A percentile compares a stretch with the other conserved stretches of the same genome.
Evolutionary conservation across 148 eudicot genomes (phyloP).

Genomic region (Silene conica): DNA sequence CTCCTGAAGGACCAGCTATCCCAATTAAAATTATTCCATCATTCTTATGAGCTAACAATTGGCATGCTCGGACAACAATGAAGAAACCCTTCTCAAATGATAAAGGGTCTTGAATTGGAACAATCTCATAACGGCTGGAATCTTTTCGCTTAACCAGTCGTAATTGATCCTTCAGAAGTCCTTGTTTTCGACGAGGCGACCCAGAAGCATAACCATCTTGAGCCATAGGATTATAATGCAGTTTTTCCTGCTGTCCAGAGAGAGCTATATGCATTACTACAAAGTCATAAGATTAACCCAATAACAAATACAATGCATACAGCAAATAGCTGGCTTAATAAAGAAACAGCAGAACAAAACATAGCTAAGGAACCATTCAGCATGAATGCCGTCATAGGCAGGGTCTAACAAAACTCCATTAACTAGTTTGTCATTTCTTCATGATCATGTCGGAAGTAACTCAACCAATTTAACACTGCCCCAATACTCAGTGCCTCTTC

Average conservation of each 20-base stretch:
- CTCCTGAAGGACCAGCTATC: slow-evolving; percentile 93
- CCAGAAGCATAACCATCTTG: slow-evolving; percentile 38
- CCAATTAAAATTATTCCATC: slow-evolving; percentile 80
- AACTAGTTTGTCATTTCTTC: neutral
- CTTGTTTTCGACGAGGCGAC: slow-evolving; percentile 41
- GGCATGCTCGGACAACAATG: slow-evolving; percentile 86
- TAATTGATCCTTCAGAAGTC: slow-evolving; percentile 87
- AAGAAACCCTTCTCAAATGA: slow-evolving; percentile 96
- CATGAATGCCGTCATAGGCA: neutral
- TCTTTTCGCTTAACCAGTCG: slow-evolving; percentile 66
- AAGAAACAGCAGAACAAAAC: neutral
- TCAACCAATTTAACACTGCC: neutral
- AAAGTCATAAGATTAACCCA: neutral
- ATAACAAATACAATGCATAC: neutral
- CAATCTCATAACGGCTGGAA: slow-evolving; percentile 63
- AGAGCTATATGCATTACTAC: slow-evolving; percentile 8
- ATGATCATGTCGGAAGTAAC: neutral
- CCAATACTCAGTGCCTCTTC: neutral
- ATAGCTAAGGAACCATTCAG: neutral
- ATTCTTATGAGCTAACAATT: slow-evolving; percentile 74
- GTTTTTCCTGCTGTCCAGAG: slow-evolving; percentile 18
- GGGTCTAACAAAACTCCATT: neutral
- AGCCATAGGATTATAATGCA: slow-evolving; percentile 38
- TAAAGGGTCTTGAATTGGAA: slow-evolving; percentile 56
- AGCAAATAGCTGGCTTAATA: neutral